Evolutionary conservation across 345 rosid species (phyloP), one percentile per base, ranked within the genome.

Genomic region (Melaleuca quinquenervia): DNA sequence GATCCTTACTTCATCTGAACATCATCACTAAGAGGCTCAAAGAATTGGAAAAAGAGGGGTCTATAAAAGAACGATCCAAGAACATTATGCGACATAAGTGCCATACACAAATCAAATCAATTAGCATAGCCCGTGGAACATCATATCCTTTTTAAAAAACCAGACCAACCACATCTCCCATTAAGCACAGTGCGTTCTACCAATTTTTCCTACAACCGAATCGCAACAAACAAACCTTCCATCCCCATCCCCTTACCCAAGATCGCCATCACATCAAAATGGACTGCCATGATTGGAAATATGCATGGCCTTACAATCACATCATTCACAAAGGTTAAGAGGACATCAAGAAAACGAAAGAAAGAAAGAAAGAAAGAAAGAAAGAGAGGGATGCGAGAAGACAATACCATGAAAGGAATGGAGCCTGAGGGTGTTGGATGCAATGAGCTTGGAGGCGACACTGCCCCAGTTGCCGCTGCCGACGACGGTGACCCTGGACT

Each of bases 401-500:
- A 51, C 27, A 86, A 7, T 82, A 97, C 99, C 99, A 82, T 97
- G 96, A 87, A 96, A 95, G 62, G 94, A 94, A 86, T 87, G 60
- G 87, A 95, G 94, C 86, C 89, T 93, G 91, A 93, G 90, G 89
- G 98, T 89, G 90, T 96, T 97, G 41, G 95, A 95, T 82, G 98
- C 99, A 89, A 97, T 93, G 93, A 97, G 99, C 89, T 94, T 97
- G 86, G 99, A 94, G 85, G 99, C 99, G 50, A 96, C 99, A 85
- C 98, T 97, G 41, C 99, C 99, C 99, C 99, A 97, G 88, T 95
- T 96, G 45, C 99, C 99, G 90, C 99, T 96, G 1, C 99, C 99
- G 11, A 97, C 94, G 74, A 96, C 91, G 21, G 99, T 94, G 87
- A 97, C 98, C 86, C 88, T 94, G 36, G 95, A 94, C 89, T 90